A percentile compares a stretch with the other conserved stretches of the same genome.
Conservation (phyloP, 1,284 basidiomycete species). For the Filobasidium uniguttulatum region DNA sequence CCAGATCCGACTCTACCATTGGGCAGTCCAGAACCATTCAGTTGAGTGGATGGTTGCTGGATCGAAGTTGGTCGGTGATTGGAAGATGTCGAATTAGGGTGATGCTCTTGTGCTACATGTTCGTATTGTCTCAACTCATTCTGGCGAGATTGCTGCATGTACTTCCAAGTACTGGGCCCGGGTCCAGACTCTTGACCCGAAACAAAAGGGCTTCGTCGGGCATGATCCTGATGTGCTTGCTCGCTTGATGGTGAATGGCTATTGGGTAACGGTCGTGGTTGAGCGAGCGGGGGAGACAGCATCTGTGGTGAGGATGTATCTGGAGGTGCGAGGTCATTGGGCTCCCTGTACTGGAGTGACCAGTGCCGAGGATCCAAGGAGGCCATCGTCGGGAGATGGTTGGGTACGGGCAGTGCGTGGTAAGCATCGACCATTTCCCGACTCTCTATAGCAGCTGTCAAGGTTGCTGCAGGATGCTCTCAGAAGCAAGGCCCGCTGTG, state of each 20-base stretch:
- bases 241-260: too few relatives aligned
- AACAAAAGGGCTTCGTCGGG: background rate
- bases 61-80: too few relatives aligned
- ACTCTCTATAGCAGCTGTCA: too few relatives aligned
- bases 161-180: background rate
- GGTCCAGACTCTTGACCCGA: background rate
- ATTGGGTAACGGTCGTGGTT: too few relatives aligned
- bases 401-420: background rate
- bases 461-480: too few relatives aligned
- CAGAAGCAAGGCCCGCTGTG: too few relatives aligned
- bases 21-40: too few relatives aligned
- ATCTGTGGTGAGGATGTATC: background rate
- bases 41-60: too few relatives aligned
- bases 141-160: conserved; percentile 1
- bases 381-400: background rate
- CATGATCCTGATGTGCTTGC: background rate
- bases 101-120: too few relatives aligned
- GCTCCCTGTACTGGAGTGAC: background rate
- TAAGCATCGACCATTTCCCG: conserved; percentile 1
- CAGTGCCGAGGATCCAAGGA: background rate
- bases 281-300: background rate
- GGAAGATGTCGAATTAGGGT: too few relatives aligned
- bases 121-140: too few relatives aligned
- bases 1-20: too few relatives aligned
- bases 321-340: background rate